Base-by-base conservation (phyloP, 1,284 basidiomycete genomes). In the Ustilago shanxiensis region DNA sequence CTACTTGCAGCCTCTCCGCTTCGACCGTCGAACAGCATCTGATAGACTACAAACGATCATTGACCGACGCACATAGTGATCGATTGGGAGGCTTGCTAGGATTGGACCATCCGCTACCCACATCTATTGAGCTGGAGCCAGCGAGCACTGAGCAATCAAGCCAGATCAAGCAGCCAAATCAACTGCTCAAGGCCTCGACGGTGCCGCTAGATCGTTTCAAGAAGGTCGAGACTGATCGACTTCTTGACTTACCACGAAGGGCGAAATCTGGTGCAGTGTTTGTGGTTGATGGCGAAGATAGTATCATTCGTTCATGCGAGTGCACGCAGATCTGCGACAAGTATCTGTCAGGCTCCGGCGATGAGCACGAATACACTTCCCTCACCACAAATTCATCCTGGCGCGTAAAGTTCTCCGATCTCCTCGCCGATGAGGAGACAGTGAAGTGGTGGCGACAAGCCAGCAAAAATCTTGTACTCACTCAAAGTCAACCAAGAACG, bases 341-440 rank as follows among this genome's bases (percentile, higher is more conserved):
- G 8, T 37, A 14, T 14, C 35, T 37, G 8, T 37, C 35, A 37
- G 35, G 35, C 35, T 33, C 5, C 31, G 11, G 7, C 11, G 31
- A 33, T 33, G 31, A 5, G 11, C 31, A 7, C 31, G 31, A 11
- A 5, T 41, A 14, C 13, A 20, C 39, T 41, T 41, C 39, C 31
- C 31, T 33, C 5, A 33, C 31, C 31, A 33, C 5, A 33, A 5
- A 33, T 11, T 33, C 31, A 33, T 11, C 7, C 8, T 37, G 13
- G 9, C 35, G 3, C 35, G 14, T 16, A 8, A 8, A 14, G 35
- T 57, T 66, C 9, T 57, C 68, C 0, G 37, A 58, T 10, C 41
- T 66, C 20, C 57, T 71, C 1, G 58, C 68, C 4, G 62, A 65
- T 26, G 47, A 61, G 2, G 52, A 65, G 28, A 49, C 39, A 3